These are phyloP conservation scores for Mortierella sp. DNA, from an alignment of 371 early-diverging fungal genomes.

Conservation along the genomic window DNA sequence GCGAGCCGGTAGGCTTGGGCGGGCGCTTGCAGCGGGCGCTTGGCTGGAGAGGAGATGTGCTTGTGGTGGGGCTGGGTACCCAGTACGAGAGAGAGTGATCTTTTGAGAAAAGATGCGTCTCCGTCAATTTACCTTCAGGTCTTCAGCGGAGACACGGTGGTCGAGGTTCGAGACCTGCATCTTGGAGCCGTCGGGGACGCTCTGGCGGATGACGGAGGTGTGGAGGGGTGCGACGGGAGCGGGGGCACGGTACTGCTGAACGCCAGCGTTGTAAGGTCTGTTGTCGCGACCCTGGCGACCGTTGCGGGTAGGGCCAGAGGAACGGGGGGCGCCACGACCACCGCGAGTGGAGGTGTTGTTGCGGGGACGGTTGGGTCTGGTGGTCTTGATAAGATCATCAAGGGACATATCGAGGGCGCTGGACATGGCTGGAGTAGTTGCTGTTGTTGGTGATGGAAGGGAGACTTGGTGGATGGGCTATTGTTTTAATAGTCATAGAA, in stretches of 20 bases:
- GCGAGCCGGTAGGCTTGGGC: neutral
- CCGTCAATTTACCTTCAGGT: slow-evolving; percentile 69
- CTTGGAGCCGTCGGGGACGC: slow-evolving; percentile 65
- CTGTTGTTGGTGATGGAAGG: neutral
- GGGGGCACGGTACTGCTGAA: slow-evolving; percentile 60
- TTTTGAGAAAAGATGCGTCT: slow-evolving; percentile 21
- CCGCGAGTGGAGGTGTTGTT: slow-evolving; percentile 51
- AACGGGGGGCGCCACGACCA: slow-evolving; percentile 42
- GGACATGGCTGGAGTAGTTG: slow-evolving; percentile 58
- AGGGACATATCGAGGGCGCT: slow-evolving; percentile 76
- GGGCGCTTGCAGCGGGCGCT: neutral
- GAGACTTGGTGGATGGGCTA: neutral
- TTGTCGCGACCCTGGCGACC: slow-evolving; percentile 60
- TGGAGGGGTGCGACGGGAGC: slow-evolving; percentile 45
- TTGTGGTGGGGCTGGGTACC: neutral
- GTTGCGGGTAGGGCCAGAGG: slow-evolving; percentile 63
- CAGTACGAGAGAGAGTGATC: slow-evolving; percentile 12
- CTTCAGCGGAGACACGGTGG: slow-evolving; percentile 76
- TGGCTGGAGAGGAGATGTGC: neutral
- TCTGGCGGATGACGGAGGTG: slow-evolving; percentile 50
- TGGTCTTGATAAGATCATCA: slow-evolving; percentile 76
- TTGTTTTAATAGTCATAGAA: neutral
- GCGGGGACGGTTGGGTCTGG: slow-evolving; percentile 53
- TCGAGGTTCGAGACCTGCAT: slow-evolving; percentile 83
- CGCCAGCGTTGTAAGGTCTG: slow-evolving; percentile 59